phyloP scores from a whole-genome alignment of 352 stramenopile genomes.

The Globisporangium nagaii region DNA sequence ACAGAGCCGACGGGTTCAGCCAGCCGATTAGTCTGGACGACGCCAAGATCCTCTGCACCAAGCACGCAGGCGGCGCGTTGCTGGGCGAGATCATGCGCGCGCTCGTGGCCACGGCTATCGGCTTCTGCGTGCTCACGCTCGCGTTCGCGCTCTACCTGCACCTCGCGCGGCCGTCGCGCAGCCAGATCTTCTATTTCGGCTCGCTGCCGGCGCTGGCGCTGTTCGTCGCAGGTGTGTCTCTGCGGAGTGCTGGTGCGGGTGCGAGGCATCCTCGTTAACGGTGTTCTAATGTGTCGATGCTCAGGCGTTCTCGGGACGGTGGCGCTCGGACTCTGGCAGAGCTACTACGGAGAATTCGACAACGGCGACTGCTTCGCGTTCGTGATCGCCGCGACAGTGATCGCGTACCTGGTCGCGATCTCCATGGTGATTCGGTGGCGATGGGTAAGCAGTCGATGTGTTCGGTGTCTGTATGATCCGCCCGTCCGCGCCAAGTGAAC shows the following conservation, averaged over 20 bases:
- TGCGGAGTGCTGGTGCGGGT: background rate
- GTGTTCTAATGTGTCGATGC: too few species aligned
- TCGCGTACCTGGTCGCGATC: conserved; percentile 56
- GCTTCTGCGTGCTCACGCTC: conserved; percentile 36
- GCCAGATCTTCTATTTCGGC: conserved; percentile 55
- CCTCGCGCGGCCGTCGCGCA: conserved; percentile 49
- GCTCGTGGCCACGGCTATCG: conserved; percentile 43
- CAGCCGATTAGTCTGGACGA: conserved; percentile 14
- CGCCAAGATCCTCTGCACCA: conserved; percentile 26
- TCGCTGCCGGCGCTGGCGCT: conserved; percentile 48
- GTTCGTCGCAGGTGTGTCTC: conserved; percentile 28
- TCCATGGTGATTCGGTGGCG: conserved; percentile 77
- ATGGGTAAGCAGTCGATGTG: conserved; percentile 43
- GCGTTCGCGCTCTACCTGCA: conserved; percentile 58
- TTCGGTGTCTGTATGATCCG: too few species aligned
- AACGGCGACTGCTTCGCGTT: conserved; percentile 76
- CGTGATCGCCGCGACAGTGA: conserved; percentile 54
- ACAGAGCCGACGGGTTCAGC: conserved; percentile 2
- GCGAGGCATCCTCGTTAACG: too few species aligned
- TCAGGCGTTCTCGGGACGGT: conserved; percentile 26
- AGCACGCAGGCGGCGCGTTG: conserved; percentile 17
- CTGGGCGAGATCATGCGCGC: conserved; percentile 31
- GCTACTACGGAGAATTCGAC: conserved; percentile 42
- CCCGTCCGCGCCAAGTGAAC: too few species aligned
- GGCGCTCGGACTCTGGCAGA: conserved; percentile 54